These are phyloP conservation scores for Chrysosporium queenslandicum DNA, from an alignment of 2,329 filamentous ascomycete species.

Conservation along the genomic window DNA sequence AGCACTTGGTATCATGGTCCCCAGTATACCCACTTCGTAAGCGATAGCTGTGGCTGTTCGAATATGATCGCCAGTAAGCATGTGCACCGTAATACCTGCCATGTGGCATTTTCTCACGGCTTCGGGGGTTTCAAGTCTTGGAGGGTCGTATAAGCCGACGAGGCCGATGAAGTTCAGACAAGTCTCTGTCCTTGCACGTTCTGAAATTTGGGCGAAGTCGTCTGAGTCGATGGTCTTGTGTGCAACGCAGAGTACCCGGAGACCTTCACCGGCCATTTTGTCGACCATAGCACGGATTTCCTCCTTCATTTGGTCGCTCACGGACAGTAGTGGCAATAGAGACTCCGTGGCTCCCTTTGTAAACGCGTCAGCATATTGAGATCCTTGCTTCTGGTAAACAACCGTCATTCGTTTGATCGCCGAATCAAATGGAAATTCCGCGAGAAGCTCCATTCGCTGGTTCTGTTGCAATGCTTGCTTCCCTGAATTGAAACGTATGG, in stretches of 20 bases:
- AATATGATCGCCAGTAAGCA: conserved; percentile 68
- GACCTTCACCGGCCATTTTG: conserved; percentile 49
- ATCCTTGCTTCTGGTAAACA: conserved; percentile 38
- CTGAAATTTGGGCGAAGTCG: conserved; percentile 38
- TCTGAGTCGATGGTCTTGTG: conserved; percentile 27
- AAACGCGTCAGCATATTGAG: conserved; percentile 15
- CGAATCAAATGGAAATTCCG: conserved; percentile 59
- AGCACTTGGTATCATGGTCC: conserved; percentile 39
- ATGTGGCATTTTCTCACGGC: conserved; percentile 57
- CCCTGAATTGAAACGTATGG: conserved; percentile 49
- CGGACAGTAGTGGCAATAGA: conserved; percentile 49
- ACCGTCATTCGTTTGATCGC: conserved; percentile 61
- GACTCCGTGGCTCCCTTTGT: conserved; percentile 53
- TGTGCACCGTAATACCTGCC: conserved; percentile 64
- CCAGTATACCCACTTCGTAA: conserved; percentile 62
- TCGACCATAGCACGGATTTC: conserved; percentile 54
- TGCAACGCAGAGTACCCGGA: conserved; percentile 46
- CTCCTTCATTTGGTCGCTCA: conserved; percentile 43
- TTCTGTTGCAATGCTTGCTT: conserved; percentile 41
- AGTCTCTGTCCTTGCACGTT: conserved; percentile 51
- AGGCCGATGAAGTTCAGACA: conserved; percentile 62
- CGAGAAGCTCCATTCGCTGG: conserved; percentile 42
- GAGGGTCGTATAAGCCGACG: conserved; percentile 71
- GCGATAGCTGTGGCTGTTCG: conserved; percentile 67
- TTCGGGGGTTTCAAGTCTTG: conserved; percentile 61